Evolutionary conservation across 805 yeast species (phyloP), one percentile per base, ranked within the genome.

Genomic region (Metschnikowia cubensis): DNA sequence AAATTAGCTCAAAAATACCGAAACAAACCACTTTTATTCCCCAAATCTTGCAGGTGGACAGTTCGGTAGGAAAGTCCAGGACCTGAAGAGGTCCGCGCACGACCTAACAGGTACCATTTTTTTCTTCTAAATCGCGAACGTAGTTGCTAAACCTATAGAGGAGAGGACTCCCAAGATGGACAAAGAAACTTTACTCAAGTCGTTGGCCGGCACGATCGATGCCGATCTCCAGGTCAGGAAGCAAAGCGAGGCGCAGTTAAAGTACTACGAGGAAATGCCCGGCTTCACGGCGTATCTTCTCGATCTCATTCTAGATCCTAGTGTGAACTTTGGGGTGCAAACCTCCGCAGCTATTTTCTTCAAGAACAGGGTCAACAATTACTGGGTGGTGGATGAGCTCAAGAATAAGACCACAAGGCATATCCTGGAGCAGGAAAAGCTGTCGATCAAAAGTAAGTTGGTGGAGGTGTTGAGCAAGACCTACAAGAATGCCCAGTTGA

Each of bases 201-300:
- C 82, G 34, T 71, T 82, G 51, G 73, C 78, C 33, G 81, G 81
- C 31, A 80, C 85, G 1, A 66, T 82, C 59, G 82, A 80, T 54
- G 75, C 83, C 35, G 71, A 77, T 54, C 71, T 74, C 25, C 72
- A 69, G 49, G 58, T 71, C 14, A 73, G 85, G 60, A 79, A 79
- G 59, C 73, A 73, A 33, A 80, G 84, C 15, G 87, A 82, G 63
- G 64, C 64, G 31, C 79, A 79, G 57, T 68, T 82, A 51, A 68
- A 67, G 35, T 74, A 70, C 37, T 78, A 69, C 53, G 85, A 81
- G 60, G 76, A 75, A 52, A 80, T 77, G 53, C 75, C 79, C 1
- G 86, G 86, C 3, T 81, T 82, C 63, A 78, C 85, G 1, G 69
- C 75, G 13, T 80, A 79, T 59, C 68, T 82, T 42, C 66, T 83